Base-by-base conservation (phyloP, 768 basidiomycete species). In the Rhodotorula diobovata region DNA sequence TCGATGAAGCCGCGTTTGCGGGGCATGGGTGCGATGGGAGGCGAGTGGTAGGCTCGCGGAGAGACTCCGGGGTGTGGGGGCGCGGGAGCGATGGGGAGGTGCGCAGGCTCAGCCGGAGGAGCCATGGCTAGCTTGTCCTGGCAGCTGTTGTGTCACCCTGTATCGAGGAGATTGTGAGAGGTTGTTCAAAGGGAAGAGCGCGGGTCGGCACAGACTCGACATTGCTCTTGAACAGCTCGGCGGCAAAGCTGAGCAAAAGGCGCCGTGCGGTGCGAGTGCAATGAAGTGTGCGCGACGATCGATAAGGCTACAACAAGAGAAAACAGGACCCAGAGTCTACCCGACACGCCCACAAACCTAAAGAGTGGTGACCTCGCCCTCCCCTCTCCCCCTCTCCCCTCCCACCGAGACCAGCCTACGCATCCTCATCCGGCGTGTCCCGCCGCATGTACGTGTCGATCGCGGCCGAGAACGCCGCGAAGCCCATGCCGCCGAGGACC, bases 381-480 rank as follows among this genome's bases (percentile, higher is more conserved):
- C 30, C n/a, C 14, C 54, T 55, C 54, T 14, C 32, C 20, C 18
- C 18, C 30, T 25, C 55, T 37, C 5, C 8, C 35, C 34, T 8
- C 46, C 15, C 21, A 11, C 9, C 34, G 37, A n/a, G n/a, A n/a
- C n/a, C n/a, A n/a, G 50, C 14, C 14, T 23, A 43, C 32, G 46
- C 57, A 20, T 74, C 70, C 51, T 74, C 73, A 48, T 74, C 73
- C 56, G 68, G 58, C 6, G 66, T 48, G 18, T 77, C 75, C 60
- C 66, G 66, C 25, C 76, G 62, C 63, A 77, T 66, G 39, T 76
- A 78, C 39, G 63, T 46, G 80, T 98, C 95, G 74, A 98, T 94
- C 20, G 85, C 92, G 0, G 87, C 87, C 21, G 93, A 95, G 82
- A 98, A 98, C 3, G 89, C 92, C 21, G 91, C 92, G 78, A 98